Percentiles rank a stretch among this genome's conserved stretches.
Conservation (phyloP, 306 rosid species). For the Cajanus cajan region DNA sequence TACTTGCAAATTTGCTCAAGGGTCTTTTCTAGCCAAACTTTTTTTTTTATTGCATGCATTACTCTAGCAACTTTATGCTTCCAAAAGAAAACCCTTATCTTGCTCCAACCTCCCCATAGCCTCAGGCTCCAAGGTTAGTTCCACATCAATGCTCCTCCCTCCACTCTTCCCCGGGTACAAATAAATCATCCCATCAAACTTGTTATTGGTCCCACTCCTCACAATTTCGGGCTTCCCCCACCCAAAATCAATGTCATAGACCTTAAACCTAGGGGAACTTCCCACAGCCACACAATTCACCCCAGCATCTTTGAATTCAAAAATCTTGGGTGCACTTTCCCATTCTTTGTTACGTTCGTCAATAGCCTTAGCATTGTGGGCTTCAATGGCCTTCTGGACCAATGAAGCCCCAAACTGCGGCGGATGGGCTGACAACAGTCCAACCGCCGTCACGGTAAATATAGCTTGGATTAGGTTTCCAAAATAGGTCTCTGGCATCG, state of each 20-base stretch:
- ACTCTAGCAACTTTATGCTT: constrained; percentile 21
- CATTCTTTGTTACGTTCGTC: constrained; percentile 77
- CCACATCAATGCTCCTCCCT: constrained; percentile 92
- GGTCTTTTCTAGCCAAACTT: neutral
- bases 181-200: constrained; percentile 91
- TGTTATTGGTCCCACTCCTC: constrained; percentile 85
- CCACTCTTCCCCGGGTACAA: constrained; percentile 87
- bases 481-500: constrained; percentile 83
- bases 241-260: constrained; percentile 91
- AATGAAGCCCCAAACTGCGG: constrained; percentile 63
- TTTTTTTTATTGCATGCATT: neutral
- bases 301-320: constrained; percentile 92
- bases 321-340: constrained; percentile 85
- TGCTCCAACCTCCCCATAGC: constrained; percentile 78
- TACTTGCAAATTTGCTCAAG: neutral
- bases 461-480: constrained; percentile 92
- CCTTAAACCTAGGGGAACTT: constrained; percentile 95
- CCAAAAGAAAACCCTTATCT: constrained; percentile 70
- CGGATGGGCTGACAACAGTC: constrained; percentile 52
- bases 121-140: constrained; percentile 65
- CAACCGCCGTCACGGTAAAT: constrained; percentile 71
- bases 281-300: constrained; percentile 90
- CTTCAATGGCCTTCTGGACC: constrained; percentile 69
- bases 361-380: constrained; percentile 55
- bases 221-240: constrained; percentile 83